A percentile compares a stretch with the other conserved stretches of the same genome.
phyloP scores from a whole-genome alignment of 1,139 yeast genomes.

The Magnusiomyces suaveolens region DNA sequence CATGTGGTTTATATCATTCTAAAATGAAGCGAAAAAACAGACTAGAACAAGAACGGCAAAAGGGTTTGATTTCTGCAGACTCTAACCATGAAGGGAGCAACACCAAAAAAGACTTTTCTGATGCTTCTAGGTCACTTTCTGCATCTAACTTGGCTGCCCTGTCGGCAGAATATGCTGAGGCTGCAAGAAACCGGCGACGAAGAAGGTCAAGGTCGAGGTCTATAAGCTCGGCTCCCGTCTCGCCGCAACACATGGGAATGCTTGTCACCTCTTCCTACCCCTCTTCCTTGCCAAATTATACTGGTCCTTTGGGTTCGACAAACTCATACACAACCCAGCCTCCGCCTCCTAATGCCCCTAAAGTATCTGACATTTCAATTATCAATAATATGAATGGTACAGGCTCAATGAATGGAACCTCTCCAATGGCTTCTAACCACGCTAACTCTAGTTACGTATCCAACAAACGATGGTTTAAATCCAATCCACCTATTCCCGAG shows the following conservation, averaged over 20 bases:
- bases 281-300: neutral
- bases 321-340: neutral
- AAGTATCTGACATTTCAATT: neutral
- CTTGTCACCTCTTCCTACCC: neutral
- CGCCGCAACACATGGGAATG: neutral
- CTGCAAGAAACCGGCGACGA: constrained; percentile 3
- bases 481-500: neutral
- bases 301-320: neutral
- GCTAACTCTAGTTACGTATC: neutral
- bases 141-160: neutral
- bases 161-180: constrained; percentile 1
- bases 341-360: neutral
- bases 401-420: neutral
- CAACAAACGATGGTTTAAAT: neutral
- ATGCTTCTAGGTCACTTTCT: neutral
- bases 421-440: neutral
- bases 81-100: neutral
- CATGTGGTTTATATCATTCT: constrained; percentile 79
- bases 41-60: neutral
- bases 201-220: constrained; percentile 3
- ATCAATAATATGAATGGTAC: neutral
- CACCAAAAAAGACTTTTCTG: neutral
- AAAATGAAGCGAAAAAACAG: constrained; percentile 34
- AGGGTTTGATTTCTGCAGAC: neutral
- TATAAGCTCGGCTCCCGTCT: neutral